Base-by-base conservation (phyloP, 306 rosid species). In the Vigna hirtella region DNA sequence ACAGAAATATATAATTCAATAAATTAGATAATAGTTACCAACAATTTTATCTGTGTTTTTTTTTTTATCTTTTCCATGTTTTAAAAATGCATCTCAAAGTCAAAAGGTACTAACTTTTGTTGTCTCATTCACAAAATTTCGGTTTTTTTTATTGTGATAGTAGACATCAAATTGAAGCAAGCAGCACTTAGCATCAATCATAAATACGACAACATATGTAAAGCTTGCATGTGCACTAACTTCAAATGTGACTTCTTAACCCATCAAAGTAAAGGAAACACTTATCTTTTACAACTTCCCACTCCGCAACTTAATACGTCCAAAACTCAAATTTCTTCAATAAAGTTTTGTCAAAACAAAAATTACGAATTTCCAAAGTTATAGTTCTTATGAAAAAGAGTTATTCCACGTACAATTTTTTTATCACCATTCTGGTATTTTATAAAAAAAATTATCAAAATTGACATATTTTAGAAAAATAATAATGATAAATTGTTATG, bases 161-260 rank as follows among this genome's bases (percentile, higher is more conserved):
- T 15, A 6, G 17, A 30, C 9, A 32, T 32, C 67, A 62, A 62
- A 32, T 28, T 32, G 42, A 59, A 63, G 7, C 69, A 34, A n/a
- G 42, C 16, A 2, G 28, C 28, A 24, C 28, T 1, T 24, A 24
- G 48, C 12, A 12, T 56, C 16, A 68, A 66, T 57, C 72, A 36
- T 59, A 68, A 0, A 32, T 51, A 52, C 17, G 42, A 82, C 78
- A 43, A 76, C 71, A 52, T 38, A 61, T 9, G 28, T 15, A 66
- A 73, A 73, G 45, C 52, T 10, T 45, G 14, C 65, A 76, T 59
- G 51, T 59, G 67, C 66, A 69, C 42, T 28, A 49, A 68, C 72
- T 74, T 66, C 40, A 55, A 56, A 69, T 69, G 38, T 68, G 70
- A 78, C 28, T 36, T 57, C 47, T 57, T 58, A 67, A 57, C 14